phyloP scores from a whole-genome alignment of 1,284 basidiomycete genomes.

The Trichosporon sp. region DNA sequence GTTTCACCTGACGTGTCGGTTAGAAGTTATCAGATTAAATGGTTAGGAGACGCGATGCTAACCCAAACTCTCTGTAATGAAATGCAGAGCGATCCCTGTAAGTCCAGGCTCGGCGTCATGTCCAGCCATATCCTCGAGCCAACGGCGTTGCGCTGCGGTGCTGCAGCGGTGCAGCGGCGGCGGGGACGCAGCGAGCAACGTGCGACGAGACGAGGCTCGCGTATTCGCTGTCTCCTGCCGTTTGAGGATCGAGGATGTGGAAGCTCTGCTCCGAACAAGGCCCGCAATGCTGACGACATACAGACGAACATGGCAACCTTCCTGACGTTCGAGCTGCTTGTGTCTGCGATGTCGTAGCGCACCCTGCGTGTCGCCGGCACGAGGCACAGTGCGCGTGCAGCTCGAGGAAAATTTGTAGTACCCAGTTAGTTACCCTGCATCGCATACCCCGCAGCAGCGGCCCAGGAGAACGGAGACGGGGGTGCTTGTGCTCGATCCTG shows the following conservation, averaged over 20 bases:
- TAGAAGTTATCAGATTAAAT: neutral
- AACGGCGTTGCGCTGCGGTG: too few relatives aligned
- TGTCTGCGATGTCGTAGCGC: slow-evolving; percentile 30
- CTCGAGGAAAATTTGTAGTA: neutral
- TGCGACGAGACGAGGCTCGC: neutral
- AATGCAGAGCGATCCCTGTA: slow-evolving; percentile 11
- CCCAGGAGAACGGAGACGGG: too few relatives aligned
- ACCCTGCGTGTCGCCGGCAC: neutral
- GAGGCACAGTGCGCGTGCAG: neutral
- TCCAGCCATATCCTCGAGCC: neutral
- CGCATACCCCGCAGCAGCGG: neutral
- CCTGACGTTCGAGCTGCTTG: slow-evolving; percentile 47
- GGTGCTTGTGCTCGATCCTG: too few relatives aligned
- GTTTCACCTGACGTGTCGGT: neutral
- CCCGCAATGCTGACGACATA: neutral
- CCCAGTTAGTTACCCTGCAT: neutral
- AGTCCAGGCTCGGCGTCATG: neutral
- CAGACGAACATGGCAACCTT: slow-evolving; percentile 51
- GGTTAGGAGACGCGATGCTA: neutral
- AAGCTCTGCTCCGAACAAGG: neutral
- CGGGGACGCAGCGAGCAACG: neutral
- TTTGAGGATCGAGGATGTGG: neutral
- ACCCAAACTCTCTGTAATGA: slow-evolving; percentile 6
- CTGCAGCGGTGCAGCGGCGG: slow-evolving; percentile 1
- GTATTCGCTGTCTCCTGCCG: neutral